These are phyloP conservation scores for Aspergillus terreus DNA, from an alignment of 2,329 filamentous ascomycete species.

Conservation along the genomic window DNA sequence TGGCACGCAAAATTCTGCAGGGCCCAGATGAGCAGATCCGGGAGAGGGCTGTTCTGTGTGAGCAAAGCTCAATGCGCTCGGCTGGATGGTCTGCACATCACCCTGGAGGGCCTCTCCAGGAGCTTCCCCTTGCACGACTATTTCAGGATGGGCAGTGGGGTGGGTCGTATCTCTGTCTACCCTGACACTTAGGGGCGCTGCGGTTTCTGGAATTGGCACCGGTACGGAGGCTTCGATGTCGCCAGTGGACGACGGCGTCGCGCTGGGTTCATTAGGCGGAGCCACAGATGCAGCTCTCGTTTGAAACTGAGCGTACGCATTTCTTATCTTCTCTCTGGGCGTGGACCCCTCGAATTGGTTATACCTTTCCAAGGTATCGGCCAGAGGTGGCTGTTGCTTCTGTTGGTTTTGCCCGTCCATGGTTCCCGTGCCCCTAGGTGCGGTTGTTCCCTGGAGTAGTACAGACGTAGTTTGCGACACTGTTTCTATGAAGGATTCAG, in stretches of 20 bases:
- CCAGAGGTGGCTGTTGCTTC: conserved; percentile 12
- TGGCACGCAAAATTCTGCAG: conserved; percentile 38
- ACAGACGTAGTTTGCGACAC: background rate
- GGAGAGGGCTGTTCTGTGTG: conserved; percentile 22
- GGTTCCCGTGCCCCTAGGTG: background rate
- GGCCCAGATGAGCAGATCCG: conserved; percentile 34
- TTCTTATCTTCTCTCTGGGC: conserved; percentile 29
- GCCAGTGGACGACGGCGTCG: conserved; percentile 40
- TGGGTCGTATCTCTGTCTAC: conserved; percentile 26
- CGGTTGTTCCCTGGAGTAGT: background rate
- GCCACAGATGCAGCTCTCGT: conserved; percentile 16
- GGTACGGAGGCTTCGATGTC: conserved; percentile 36
- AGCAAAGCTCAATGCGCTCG: conserved; percentile 31
- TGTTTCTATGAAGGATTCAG: background rate
- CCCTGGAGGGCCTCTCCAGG: conserved; percentile 20
- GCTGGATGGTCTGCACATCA: conserved; percentile 34
- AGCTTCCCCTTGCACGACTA: conserved; percentile 22
- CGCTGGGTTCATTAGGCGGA: conserved; percentile 24
- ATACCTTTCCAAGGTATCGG: conserved; percentile 24
- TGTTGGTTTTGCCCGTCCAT: conserved; percentile 21
- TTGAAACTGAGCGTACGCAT: conserved; percentile 26
- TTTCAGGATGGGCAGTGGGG: conserved; percentile 17
- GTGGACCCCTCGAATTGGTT: conserved; percentile 27
- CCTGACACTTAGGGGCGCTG: conserved; percentile 34
- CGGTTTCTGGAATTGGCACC: conserved; percentile 24